Evolutionary conservation across 495 filamentous ascomycete genomes (phyloP), one percentile per base, ranked within the genome.

Genomic region (Gamarada debralockiae): DNA sequence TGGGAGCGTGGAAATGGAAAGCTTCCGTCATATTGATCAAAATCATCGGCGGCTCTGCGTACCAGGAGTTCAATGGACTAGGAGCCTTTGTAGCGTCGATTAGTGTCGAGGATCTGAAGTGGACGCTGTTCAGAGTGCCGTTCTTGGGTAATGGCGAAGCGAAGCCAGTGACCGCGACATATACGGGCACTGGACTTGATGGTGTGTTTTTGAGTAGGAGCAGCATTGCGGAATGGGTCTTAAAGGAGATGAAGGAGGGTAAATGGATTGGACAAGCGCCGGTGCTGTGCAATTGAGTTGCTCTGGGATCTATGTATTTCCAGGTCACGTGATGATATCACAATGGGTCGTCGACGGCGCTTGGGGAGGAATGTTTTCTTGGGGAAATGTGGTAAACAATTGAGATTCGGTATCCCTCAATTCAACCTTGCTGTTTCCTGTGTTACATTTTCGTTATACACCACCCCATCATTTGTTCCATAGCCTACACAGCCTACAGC

Each of bases 231-330:
- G 40, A n/a, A 20, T 43, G 40, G 40, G 40, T 43, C 12, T 43
- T 43, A 20, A 23, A 22, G 3, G 17, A 43, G 18, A 21, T 43
- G 40, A 20, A 23, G 0, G 21, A 25, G 18, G 34, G 34, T 8
- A 34, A 50, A 34, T 50, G 47, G 47, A 18, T 50, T 38, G 47
- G 47, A 17, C 22, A 39, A 34, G 31, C 33, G 14, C 47, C 47
- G 9, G 20, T 40, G 12, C 18, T 50, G 17, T 39, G 33, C 20
- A 40, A 50, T 39, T 50, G 44, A 47, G 3, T n/a, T n/a, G n/a
- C n/a, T n/a, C n/a, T n/a, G n/a, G n/a, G n/a, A n/a, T n/a, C n/a
- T n/a, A n/a, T n/a, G n/a, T n/a, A n/a, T n/a, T n/a, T n/a, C n/a
- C n/a, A n/a, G n/a, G n/a, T n/a, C n/a, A n/a, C n/a, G n/a, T n/a